Evolutionary conservation across 768 basidiomycete species (phyloP).

Genomic region (Favolaschia claudopus): DNA sequence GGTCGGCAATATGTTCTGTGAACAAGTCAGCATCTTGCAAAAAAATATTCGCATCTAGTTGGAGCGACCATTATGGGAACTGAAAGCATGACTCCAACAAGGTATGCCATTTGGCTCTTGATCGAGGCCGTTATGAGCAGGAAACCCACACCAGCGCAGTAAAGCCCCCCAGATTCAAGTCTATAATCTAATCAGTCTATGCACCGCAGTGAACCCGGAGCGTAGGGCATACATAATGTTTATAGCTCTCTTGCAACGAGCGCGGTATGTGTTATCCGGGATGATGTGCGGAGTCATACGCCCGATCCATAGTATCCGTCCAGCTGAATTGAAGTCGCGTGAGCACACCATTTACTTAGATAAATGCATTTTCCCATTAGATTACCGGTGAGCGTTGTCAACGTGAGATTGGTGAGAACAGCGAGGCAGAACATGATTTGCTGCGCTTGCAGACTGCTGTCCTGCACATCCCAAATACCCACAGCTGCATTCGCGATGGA

Average conservation of each 20-base stretch:
- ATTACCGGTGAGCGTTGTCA: not conserved
- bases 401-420: not conserved
- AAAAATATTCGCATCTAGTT: too few relatives aligned
- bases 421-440: not conserved
- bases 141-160: not conserved
- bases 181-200: not conserved
- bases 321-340: not conserved
- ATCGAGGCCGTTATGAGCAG: not conserved
- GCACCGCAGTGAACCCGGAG: not conserved
- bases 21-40: not conserved
- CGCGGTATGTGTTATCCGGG: not conserved
- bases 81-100: not conserved
- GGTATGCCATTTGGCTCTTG: not conserved
- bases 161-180: not conserved
- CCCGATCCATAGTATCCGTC: not conserved
- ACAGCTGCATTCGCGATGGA: not conserved
- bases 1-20: constrained; percentile 3
- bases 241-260: not conserved
- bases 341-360: not conserved
- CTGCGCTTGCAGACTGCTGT: too few relatives aligned
- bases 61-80: not conserved
- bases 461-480: too few relatives aligned
- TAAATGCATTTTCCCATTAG: too few relatives aligned
- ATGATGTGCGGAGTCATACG: not conserved
- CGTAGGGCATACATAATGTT: not conserved